Base-by-base conservation (phyloP, 1,284 basidiomycete genomes). In the Abortiporus biennis region DNA sequence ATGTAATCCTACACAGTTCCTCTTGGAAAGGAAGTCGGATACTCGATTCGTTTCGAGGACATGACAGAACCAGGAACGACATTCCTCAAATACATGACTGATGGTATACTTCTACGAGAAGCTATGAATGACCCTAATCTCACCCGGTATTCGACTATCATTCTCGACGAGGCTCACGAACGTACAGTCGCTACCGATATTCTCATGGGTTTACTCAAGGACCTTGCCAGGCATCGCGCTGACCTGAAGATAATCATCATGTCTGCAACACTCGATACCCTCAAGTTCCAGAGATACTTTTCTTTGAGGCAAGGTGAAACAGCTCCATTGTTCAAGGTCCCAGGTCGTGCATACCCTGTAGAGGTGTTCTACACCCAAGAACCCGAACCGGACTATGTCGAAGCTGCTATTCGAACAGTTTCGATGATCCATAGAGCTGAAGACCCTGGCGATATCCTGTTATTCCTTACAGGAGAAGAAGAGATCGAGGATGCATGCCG, bases 191-290 rank as follows among this genome's bases (percentile, higher is more conserved):
- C 96, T 0, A 99, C 96, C 25, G 96, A 99, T 66, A 94, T 99
- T 52, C 84, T 99, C 37, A 98, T 99, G 92, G 94, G 95, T 51
- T 73, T 98, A 12, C 67, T 85, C 21, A 81, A 88, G 57, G 56
- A 71, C 48, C 80, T 99, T 13, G 86, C 87, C 1, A 84, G 81
- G 57, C 78, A 80, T 47, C 82, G 96, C 32, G 55, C 78, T 1
- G 95, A 98, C 59, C 80, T 99, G 52, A 99, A 98, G 68, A 85
- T 99, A 57, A 93, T 99, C 47, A 75, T 99, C 72, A 99, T 99
- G 96, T 93, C 89, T 34, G 96, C 96, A 24, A 99, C 96, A 1
- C 81, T 99, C 24, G 95, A 99, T 57, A 91, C 95, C 1, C 75
- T 87, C 58, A 99, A 99, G 65, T 99, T 99, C 67, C 92, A 95